Percentiles rank a stretch among this genome's conserved stretches.
phyloP scores from a whole-genome alignment of 2,329 filamentous ascomycete species.

The Arthrobotrys musiformis region DNA sequence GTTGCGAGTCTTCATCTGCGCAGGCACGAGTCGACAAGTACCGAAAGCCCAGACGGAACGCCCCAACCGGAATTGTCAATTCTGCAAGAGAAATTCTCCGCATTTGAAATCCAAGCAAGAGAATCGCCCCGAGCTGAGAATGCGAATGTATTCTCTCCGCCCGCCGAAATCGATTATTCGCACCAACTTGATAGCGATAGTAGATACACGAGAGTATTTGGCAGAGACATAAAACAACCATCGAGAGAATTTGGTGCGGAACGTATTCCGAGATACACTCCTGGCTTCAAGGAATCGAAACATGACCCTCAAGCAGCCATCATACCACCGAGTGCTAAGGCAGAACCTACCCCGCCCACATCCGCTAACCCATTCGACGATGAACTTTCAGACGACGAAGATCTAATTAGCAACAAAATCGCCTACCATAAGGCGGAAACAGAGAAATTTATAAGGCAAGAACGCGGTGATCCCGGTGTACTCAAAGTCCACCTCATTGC shows the following conservation, averaged over 20 bases:
- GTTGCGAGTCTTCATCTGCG: too few relatives aligned
- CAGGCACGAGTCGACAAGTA: not conserved
- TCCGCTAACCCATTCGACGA: not conserved
- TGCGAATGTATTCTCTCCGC: not conserved
- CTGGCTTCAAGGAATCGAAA: not conserved
- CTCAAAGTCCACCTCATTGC: constrained; percentile 8
- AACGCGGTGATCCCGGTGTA: not conserved
- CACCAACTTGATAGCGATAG: not conserved
- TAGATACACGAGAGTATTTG: not conserved
- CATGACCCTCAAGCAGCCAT: not conserved
- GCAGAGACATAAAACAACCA: too few relatives aligned
- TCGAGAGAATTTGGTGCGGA: not conserved
- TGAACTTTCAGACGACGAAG: constrained; percentile 8
- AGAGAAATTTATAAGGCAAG: not conserved
- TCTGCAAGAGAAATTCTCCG: not conserved
- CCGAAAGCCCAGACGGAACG: not conserved
- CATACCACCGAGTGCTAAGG: not conserved
- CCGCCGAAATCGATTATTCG: not conserved
- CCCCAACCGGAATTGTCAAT: not conserved
- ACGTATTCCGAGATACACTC: not conserved
- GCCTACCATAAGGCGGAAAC: constrained; percentile 14
- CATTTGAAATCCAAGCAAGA: not conserved
- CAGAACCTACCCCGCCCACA: not conserved
- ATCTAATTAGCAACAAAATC: not conserved
- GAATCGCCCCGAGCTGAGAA: not conserved